phyloP scores from a whole-genome alignment of 805 yeast genomes.

The Teunomyces stri region DNA sequence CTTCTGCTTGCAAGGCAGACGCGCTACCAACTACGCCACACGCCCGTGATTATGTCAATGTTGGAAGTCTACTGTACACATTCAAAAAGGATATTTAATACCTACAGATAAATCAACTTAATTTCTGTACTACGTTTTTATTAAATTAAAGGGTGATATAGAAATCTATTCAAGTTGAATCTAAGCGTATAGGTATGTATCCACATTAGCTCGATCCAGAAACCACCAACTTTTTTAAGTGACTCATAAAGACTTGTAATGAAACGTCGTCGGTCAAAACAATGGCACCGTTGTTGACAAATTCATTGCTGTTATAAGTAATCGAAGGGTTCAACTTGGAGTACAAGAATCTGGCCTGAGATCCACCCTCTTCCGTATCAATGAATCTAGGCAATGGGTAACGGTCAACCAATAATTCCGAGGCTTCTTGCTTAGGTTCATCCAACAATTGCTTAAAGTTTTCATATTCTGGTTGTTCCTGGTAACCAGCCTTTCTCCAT shows the following conservation, averaged over 20 bases:
- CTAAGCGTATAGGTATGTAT: not conserved
- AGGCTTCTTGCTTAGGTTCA: slow-evolving; percentile 90
- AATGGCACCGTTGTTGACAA: slow-evolving; percentile 57
- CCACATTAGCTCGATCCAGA: slow-evolving; percentile 32
- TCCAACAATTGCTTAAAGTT: slow-evolving; percentile 84
- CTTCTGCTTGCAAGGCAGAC: slow-evolving; percentile 76
- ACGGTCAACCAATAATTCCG: slow-evolving; percentile 84
- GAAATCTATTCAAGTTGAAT: slow-evolving; percentile 1
- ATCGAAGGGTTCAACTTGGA: slow-evolving; percentile 94
- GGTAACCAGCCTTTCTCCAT: slow-evolving; percentile 96
- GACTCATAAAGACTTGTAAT: slow-evolving; percentile 91
- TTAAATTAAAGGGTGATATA: not conserved
- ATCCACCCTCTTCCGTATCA: slow-evolving; percentile 97
- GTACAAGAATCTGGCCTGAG: slow-evolving; percentile 94
- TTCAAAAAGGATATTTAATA: too few relatives aligned
- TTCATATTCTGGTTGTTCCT: slow-evolving; percentile 84
- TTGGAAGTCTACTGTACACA: too few relatives aligned
- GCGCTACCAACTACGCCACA: slow-evolving; percentile 85
- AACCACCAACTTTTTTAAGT: slow-evolving; percentile 88
- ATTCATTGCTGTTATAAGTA: slow-evolving; percentile 64
- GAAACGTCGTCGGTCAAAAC: slow-evolving; percentile 97
- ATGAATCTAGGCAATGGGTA: slow-evolving; percentile 97
- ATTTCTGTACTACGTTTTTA: not conserved
- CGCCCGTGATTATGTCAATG: slow-evolving; percentile 38
- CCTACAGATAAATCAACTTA: too few relatives aligned